These are phyloP conservation scores for Cryphonectria nitschkei DNA, from an alignment of 2,329 filamentous ascomycete genomes.

Conservation along the genomic window DNA sequence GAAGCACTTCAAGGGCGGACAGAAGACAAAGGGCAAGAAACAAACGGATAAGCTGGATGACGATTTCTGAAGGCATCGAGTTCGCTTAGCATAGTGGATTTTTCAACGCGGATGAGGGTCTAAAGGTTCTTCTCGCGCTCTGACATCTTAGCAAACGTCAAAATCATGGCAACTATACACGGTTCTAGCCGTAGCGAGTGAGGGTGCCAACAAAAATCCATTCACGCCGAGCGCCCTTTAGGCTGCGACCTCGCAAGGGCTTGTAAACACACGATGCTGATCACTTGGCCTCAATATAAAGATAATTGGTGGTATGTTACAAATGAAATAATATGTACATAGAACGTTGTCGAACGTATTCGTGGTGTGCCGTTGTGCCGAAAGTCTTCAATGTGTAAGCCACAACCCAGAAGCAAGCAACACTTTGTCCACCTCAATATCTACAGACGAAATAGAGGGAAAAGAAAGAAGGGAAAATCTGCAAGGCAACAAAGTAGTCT, in stretches of 20 bases:
- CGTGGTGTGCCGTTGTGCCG: not conserved
- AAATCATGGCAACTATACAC: not conserved
- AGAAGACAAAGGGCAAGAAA: conserved; percentile 60
- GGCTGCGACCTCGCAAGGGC: not conserved
- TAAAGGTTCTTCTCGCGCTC: not conserved
- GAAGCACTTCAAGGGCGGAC: conserved; percentile 91
- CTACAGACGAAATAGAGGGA: not conserved
- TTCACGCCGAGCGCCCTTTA: not conserved
- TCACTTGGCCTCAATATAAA: not conserved
- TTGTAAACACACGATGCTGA: not conserved
- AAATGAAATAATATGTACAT: not conserved
- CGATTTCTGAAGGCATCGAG: conserved; percentile 29
- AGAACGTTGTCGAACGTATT: not conserved
- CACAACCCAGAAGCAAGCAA: not conserved
- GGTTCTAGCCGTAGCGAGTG: not conserved
- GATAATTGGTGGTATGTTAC: not conserved
- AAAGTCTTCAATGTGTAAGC: not conserved
- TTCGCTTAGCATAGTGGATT: not conserved
- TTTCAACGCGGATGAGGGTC: not conserved
- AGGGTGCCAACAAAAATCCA: not conserved
- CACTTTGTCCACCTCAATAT: not conserved
- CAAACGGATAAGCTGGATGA: conserved; percentile 46
- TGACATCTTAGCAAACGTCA: not conserved
- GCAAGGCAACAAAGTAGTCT: not conserved
- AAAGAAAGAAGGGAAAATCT: not conserved